Evolutionary conservation across 371 early-diverging fungal genomes (phyloP).

Genomic region (Mortierella sp.): DNA sequence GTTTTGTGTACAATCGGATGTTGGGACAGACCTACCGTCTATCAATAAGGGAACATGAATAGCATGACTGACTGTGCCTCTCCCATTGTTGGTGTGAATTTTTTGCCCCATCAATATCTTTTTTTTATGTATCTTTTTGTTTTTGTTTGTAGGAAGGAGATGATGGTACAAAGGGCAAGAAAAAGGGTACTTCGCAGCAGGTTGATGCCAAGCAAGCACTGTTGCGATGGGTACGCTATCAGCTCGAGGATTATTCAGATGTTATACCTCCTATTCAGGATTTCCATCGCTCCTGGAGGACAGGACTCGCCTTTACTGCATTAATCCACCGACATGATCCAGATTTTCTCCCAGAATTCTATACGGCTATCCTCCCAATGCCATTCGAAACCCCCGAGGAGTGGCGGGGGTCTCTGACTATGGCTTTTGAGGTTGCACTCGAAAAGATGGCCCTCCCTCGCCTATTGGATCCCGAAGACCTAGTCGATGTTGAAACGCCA

Average conservation of each 20-base stretch:
- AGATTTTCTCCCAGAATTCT: conserved; percentile 66
- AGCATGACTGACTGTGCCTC: conserved; percentile 2
- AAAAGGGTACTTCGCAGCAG: conserved; percentile 52
- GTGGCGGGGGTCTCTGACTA: conserved; percentile 56
- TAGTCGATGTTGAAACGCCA: conserved; percentile 61
- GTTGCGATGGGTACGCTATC: conserved; percentile 70
- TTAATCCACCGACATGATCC: conserved; percentile 77
- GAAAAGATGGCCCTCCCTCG: conserved; percentile 60
- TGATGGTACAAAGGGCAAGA: conserved; percentile 35
- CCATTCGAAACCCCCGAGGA: conserved; percentile 50
- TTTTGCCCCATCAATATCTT: background rate
- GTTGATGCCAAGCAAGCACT: conserved; percentile 66
- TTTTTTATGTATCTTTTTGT: background rate
- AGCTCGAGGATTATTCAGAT: conserved; percentile 70
- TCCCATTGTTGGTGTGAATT: conserved; percentile 8
- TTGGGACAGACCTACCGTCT: background rate
- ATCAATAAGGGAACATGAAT: background rate
- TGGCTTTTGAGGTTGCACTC: conserved; percentile 69
- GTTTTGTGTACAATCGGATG: conserved; percentile 4
- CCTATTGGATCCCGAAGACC: conserved; percentile 69
- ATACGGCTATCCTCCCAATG: conserved; percentile 47
- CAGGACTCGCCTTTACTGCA: conserved; percentile 73
- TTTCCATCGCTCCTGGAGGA: conserved; percentile 75
- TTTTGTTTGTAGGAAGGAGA: conserved; percentile 18
- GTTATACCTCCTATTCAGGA: conserved; percentile 70